Conservation (phyloP, 1,284 basidiomycete genomes). For the Cryptococcus sp. region DNA sequence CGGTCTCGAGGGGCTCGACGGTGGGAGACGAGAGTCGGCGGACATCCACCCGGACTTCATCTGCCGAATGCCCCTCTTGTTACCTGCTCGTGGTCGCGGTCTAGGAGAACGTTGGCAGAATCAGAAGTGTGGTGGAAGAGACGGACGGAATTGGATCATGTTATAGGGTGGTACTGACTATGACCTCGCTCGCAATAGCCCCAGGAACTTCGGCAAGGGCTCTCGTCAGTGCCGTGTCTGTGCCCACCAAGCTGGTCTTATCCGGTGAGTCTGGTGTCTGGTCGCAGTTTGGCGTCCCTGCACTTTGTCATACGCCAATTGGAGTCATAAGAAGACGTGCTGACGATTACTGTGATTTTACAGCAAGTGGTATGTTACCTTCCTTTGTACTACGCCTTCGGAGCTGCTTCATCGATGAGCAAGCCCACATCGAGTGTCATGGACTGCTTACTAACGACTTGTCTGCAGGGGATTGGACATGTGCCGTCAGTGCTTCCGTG, state of each 20-base stretch:
- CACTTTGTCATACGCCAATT: not conserved
- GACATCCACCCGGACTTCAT: too few relatives aligned
- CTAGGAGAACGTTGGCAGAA: not conserved
- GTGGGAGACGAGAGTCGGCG: too few relatives aligned
- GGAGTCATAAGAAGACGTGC: not conserved
- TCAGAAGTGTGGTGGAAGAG: not conserved
- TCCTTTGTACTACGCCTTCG: not conserved
- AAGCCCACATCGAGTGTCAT: not conserved
- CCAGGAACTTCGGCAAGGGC: slow-evolving; percentile 93
- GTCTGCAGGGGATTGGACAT: slow-evolving; percentile 73
- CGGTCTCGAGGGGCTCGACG: too few relatives aligned
- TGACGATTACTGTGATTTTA: slow-evolving; percentile 16
- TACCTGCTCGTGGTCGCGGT: not conserved
- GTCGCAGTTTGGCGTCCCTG: too few relatives aligned
- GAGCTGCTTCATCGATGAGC: not conserved
- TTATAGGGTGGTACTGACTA: slow-evolving; percentile 1
- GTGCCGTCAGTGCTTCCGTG: slow-evolving; percentile 97
- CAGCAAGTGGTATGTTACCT: slow-evolving; percentile 42
- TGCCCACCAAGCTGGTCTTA: slow-evolving; percentile 93
- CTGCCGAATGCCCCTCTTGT: too few relatives aligned
- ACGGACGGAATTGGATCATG: too few relatives aligned
- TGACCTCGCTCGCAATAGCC: slow-evolving; percentile 54
- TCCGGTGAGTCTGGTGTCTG: slow-evolving; percentile 58
- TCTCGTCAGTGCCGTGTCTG: slow-evolving; percentile 94
- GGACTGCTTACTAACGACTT: not conserved